Conservation (phyloP, 2,329 filamentous ascomycete species). For the Phoma herbarum region DNA sequence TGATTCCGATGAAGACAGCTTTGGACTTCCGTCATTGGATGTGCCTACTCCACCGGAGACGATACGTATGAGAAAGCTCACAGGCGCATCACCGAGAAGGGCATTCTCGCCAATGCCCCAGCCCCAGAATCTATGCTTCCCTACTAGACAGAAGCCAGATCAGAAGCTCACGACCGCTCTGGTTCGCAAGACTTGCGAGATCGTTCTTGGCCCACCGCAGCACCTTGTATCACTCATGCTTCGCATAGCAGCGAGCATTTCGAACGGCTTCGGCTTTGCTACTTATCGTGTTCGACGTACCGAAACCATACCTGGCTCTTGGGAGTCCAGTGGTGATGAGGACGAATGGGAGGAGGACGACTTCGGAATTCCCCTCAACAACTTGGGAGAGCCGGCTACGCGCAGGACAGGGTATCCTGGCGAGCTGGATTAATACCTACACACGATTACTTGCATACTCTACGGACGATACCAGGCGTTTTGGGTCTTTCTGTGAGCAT, state of each 20-base stretch:
- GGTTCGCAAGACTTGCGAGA: slow-evolving; percentile 77
- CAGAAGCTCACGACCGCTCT: slow-evolving; percentile 63
- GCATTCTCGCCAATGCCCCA: slow-evolving; percentile 74
- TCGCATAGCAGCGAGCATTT: slow-evolving; percentile 79
- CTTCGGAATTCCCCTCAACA: slow-evolving; percentile 60
- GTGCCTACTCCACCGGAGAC: slow-evolving; percentile 52
- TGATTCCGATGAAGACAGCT: slow-evolving; percentile 55
- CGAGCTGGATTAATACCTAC: slow-evolving; percentile 38
- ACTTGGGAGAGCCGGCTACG: slow-evolving; percentile 34
- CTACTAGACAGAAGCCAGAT: slow-evolving; percentile 53
- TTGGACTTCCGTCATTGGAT: slow-evolving; percentile 51
- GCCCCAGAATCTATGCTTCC: slow-evolving; percentile 70
- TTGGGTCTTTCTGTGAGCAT: slow-evolving; percentile 30
- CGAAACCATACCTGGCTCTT: slow-evolving; percentile 60
- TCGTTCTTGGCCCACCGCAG: slow-evolving; percentile 81
- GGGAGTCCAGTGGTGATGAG: slow-evolving; percentile 67
- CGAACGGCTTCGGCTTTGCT: slow-evolving; percentile 54
- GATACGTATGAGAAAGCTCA: slow-evolving; percentile 52
- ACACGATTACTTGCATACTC: slow-evolving; percentile 26
- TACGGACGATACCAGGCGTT: slow-evolving; percentile 32
- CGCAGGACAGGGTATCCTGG: slow-evolving; percentile 36
- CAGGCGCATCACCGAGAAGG: slow-evolving; percentile 65
- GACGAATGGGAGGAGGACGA: slow-evolving; percentile 65
- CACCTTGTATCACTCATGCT: slow-evolving; percentile 82
- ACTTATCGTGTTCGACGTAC: slow-evolving; percentile 44